These are phyloP conservation scores for Clathrus columnatus DNA, from an alignment of 768 basidiomycete species.

Conservation along the genomic window DNA sequence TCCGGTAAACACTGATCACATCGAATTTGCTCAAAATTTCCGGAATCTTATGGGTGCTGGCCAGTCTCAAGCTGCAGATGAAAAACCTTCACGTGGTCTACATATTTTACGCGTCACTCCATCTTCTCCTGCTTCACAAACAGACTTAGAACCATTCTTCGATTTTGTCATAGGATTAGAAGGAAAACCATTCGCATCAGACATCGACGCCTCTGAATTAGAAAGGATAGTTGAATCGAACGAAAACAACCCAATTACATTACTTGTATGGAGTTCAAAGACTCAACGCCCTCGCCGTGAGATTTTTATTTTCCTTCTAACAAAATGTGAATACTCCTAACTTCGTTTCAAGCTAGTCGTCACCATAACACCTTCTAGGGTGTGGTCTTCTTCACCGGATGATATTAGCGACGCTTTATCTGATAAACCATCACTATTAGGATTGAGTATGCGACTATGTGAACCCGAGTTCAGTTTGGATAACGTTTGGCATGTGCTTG, in stretches of 20 bases:
- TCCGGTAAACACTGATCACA: too few relatives aligned
- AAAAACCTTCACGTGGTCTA: conserved; percentile 49
- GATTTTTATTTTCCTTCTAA: conserved; percentile 12
- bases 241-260: conserved; percentile 59
- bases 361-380: conserved; percentile 72
- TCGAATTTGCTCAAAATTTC: conserved; percentile 12
- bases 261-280: conserved; percentile 83
- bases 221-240: conserved; percentile 78
- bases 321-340: background rate
- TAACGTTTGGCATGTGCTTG: conserved; percentile 97
- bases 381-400: conserved; percentile 53
- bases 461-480: conserved; percentile 82
- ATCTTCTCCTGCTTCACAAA: conserved; percentile 78
- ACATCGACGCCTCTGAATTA: conserved; percentile 59
- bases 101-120: conserved; percentile 89
- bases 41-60: conserved; percentile 9
- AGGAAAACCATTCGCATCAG: conserved; percentile 48
- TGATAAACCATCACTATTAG: conserved; percentile 80
- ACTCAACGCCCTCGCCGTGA: conserved; percentile 60
- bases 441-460: conserved; percentile 89
- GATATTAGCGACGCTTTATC: conserved; percentile 29
- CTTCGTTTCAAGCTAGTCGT: conserved; percentile 46
- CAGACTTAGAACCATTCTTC: conserved; percentile 85
- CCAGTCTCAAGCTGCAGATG: conserved; percentile 24
- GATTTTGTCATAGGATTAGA: conserved; percentile 94